phyloP scores from a whole-genome alignment of 2,329 filamentous ascomycete genomes.

The Fusarium irregulare region DNA sequence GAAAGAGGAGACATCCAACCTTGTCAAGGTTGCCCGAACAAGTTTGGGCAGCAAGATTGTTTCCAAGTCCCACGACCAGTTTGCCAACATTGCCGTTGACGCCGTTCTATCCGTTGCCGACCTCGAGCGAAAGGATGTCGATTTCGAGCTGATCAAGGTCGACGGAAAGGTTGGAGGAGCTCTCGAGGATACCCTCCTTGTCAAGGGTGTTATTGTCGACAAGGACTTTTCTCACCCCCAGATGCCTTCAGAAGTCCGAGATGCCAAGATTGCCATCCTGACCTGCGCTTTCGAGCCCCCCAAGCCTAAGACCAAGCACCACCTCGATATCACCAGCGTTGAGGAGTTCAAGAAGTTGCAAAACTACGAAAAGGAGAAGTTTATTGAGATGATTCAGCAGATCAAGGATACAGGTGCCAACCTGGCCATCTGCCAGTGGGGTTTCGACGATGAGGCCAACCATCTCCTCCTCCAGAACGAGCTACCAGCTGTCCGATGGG shows the following conservation, averaged over 20 bases:
- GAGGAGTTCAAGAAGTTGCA: conserved; percentile 99
- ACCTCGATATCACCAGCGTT: conserved; percentile 95
- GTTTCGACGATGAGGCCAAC: conserved; percentile 99
- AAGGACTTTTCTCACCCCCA: conserved; percentile 99
- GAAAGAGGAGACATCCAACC: conserved; percentile 81
- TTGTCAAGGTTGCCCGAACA: conserved; percentile 94
- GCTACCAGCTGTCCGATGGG: conserved; percentile 96
- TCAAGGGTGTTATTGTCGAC: conserved; percentile 98
- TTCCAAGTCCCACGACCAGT: conserved; percentile 98
- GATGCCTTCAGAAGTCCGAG: conserved; percentile 94
- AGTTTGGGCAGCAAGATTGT: conserved; percentile 99
- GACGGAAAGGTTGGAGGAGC: conserved; percentile 97
- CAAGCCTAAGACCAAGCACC: conserved; percentile 99
- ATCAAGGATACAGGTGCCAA: conserved; percentile 98
- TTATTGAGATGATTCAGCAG: conserved; percentile 97
- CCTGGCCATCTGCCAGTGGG: conserved; percentile 98
- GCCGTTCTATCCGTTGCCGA: conserved; percentile 97
- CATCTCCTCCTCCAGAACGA: conserved; percentile 96
- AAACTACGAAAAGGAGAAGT: conserved; percentile 94
- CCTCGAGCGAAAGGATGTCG: conserved; percentile 94
- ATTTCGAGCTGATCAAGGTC: conserved; percentile 99
- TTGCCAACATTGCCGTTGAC: conserved; percentile 96
- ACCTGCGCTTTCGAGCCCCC: conserved; percentile 98
- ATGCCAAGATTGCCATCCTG: conserved; percentile 97
- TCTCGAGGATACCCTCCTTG: conserved; percentile 91